Percentiles rank a stretch among this genome's conserved stretches.
Evolutionary conservation across 2,329 filamentous ascomycete species (phyloP).

Genomic region (Fusarium dimerum): DNA sequence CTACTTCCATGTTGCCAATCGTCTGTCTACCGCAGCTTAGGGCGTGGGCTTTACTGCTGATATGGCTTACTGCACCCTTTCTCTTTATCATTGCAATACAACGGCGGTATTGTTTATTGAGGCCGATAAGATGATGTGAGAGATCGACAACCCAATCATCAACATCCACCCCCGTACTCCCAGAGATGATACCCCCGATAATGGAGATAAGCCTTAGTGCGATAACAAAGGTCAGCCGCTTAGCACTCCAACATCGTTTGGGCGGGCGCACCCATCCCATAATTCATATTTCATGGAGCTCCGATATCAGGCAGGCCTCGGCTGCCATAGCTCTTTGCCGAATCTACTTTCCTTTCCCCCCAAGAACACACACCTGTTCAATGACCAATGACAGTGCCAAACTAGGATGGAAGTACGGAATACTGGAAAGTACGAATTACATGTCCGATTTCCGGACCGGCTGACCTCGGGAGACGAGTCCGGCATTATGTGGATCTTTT

Average conservation of each 20-base stretch:
- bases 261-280: neutral
- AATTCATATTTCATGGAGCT: neutral
- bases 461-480: conserved; percentile 21
- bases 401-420: no score
- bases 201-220: neutral
- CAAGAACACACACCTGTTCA: neutral
- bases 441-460: conserved; percentile 23
- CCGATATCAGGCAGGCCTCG: neutral
- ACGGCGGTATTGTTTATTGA: neutral
- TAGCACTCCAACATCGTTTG: neutral
- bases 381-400: conserved; percentile 10
- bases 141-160: conserved; percentile 7
- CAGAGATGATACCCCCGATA: no score
- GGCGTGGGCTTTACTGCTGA: no score
- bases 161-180: conserved; percentile 12
- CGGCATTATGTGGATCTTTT: conserved; percentile 21
- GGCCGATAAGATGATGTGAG: neutral
- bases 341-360: neutral
- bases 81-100: no score
- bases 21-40: no score
- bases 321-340: neutral
- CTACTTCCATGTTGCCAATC: no score
- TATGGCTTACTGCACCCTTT: no score
- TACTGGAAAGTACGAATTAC: no score
- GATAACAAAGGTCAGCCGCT: neutral